A percentile compares a stretch with the other conserved stretches of the same genome.
Evolutionary conservation across 768 basidiomycete genomes (phyloP).

Genomic region (Termitomyces sp.): DNA sequence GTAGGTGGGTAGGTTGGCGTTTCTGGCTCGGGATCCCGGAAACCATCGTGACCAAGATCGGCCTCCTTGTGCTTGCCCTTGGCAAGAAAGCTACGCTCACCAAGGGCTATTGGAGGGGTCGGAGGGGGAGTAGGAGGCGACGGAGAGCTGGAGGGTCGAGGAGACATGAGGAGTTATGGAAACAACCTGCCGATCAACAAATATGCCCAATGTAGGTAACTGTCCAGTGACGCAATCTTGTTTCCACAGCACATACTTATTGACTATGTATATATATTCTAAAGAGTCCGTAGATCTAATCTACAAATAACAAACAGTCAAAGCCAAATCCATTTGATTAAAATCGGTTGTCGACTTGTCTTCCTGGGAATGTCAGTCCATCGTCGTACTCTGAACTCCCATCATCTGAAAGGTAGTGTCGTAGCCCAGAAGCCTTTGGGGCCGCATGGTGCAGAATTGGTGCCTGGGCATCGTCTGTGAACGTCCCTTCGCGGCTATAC

Average conservation of each 20-base stretch:
- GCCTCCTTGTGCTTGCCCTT: conserved; percentile 21
- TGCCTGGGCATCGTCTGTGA: conserved; percentile 49
- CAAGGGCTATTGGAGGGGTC: conserved; percentile 32
- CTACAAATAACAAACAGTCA: conserved; percentile 1
- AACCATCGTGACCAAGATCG: conserved; percentile 20
- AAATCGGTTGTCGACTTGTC: conserved; percentile 32
- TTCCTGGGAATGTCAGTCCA: conserved; percentile 37
- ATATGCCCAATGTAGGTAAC: background rate
- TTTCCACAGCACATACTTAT: background rate
- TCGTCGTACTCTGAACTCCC: conserved; percentile 47
- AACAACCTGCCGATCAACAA: background rate
- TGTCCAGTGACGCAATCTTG: background rate
- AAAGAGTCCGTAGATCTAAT: conserved; percentile 11
- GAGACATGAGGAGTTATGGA: conserved; percentile 13
- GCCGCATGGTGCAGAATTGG: conserved; percentile 47
- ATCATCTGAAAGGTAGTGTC: conserved; percentile 47
- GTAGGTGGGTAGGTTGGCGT: conserved; percentile 55
- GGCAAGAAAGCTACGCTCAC: conserved; percentile 26
- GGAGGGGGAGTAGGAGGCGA: conserved; percentile 35
- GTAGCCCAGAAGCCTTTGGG: conserved; percentile 52
- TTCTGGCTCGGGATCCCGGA: conserved; percentile 24
- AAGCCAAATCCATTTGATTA: conserved; percentile 15
- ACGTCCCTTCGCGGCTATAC: conserved; percentile 41
- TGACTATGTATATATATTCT: background rate
- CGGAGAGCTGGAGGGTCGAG: conserved; percentile 14